Conservation (phyloP, 2,329 filamentous ascomycete species). For the Penicillium sumatraense region DNA sequence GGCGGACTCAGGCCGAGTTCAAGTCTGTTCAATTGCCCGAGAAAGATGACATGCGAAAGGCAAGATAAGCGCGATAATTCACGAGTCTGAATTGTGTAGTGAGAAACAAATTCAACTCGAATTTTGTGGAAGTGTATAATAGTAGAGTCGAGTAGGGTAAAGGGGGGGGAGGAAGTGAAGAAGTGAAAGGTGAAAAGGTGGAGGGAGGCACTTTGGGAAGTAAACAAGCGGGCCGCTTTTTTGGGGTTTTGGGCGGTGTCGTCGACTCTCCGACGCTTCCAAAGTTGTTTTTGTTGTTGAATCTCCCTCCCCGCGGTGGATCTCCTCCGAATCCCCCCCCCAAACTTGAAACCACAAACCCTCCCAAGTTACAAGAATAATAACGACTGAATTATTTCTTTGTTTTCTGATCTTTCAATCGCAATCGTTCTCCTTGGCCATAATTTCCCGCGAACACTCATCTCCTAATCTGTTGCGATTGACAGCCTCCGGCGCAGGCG, state of each 20-base stretch:
- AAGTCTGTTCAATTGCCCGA: slow-evolving; percentile 1
- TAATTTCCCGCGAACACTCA: background rate
- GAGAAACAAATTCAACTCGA: no score
- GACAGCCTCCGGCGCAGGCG: slow-evolving; percentile 23
- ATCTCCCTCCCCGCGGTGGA: slow-evolving; percentile 34
- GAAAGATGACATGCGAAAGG: background rate
- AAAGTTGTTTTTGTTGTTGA: slow-evolving; percentile 28
- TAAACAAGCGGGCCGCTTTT: slow-evolving; percentile 34
- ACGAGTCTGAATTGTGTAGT: background rate
- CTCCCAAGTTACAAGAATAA: no score
- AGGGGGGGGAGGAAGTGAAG: background rate
- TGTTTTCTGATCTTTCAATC: background rate
- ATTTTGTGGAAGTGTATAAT: background rate
- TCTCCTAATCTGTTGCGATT: slow-evolving; percentile 5
- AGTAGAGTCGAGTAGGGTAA: background rate
- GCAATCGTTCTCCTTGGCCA: slow-evolving; percentile 1
- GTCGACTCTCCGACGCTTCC: no score
- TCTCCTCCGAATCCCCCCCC: slow-evolving; percentile 9
- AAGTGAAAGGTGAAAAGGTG: background rate
- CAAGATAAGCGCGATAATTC: background rate
- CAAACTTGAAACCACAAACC: no score
- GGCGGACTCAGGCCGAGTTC: slow-evolving; percentile 14
- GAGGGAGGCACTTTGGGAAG: slow-evolving; percentile 26
- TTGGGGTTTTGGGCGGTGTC: slow-evolving; percentile 29
- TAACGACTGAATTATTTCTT: background rate